Evolutionary conservation across 352 stramenopile species (phyloP).

Genomic region (Pythium pyrilobum): DNA sequence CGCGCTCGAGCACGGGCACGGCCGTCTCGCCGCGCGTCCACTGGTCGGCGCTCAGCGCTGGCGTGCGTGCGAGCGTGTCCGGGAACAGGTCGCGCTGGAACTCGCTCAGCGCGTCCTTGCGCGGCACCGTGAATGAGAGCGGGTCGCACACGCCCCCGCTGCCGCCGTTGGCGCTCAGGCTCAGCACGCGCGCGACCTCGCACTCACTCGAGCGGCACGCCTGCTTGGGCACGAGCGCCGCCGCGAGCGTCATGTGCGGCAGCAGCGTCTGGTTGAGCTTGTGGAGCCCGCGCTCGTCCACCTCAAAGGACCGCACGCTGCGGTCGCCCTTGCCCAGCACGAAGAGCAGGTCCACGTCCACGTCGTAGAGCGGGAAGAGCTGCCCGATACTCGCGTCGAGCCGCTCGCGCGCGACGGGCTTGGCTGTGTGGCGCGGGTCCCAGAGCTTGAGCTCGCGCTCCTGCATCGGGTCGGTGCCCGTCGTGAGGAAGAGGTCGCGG

Average conservation of each 20-base stretch:
- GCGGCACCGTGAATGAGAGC: constrained; percentile 59
- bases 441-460: constrained; percentile 76
- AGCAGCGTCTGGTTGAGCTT: constrained; percentile 50
- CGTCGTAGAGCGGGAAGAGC: constrained; percentile 66
- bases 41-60: constrained; percentile 34
- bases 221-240: constrained; percentile 46
- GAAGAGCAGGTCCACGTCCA: constrained; percentile 63
- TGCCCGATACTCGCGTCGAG: constrained; percentile 58
- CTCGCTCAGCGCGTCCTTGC: constrained; percentile 44
- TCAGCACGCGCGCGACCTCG: constrained; percentile 64
- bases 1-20: constrained; percentile 30
- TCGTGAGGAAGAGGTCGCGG: constrained; percentile 48
- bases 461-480: constrained; percentile 56
- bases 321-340: constrained; percentile 68
- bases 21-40: constrained; percentile 43
- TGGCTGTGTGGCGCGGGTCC: constrained; percentile 49
- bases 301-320: constrained; percentile 52
- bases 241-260: constrained; percentile 49
- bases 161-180: constrained; percentile 30
- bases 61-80: constrained; percentile 31
- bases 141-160: constrained; percentile 48
- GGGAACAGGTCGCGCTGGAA: constrained; percentile 82
- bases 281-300: constrained; percentile 40
- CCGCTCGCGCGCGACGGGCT: constrained; percentile 51
- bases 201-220: constrained; percentile 42